Evolutionary conservation across 495 filamentous ascomycete genomes (phyloP).

Genomic region (Parathielavia hyrcaniae): DNA sequence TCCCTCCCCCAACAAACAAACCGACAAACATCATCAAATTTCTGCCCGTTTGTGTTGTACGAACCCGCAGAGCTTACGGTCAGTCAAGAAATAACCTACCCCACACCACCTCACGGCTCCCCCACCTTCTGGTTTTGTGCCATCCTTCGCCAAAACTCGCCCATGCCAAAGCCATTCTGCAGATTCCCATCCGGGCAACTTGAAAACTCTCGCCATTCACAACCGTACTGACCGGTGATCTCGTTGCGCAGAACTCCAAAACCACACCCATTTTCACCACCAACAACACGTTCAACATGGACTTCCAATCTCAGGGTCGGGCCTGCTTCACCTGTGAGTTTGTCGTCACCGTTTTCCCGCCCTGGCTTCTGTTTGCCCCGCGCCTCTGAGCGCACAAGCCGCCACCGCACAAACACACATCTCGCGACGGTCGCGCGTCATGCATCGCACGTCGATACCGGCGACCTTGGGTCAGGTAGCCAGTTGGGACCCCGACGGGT

Average conservation of each 20-base stretch:
- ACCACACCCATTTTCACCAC: conserved; percentile 7
- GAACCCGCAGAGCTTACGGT: background rate
- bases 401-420: conserved; percentile 9
- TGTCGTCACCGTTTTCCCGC: conserved; percentile 20
- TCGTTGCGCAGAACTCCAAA: conserved; percentile 19
- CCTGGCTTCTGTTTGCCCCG: conserved; percentile 25
- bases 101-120: conserved; percentile 20
- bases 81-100: conserved; percentile 20
- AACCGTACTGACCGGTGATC: conserved; percentile 19
- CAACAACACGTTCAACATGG: conserved; percentile 31
- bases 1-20: conserved; percentile 15
- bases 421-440: conserved; percentile 1
- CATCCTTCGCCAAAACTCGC: conserved; percentile 19
- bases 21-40: conserved; percentile 8
- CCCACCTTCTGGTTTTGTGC: conserved; percentile 27
- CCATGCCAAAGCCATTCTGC: conserved; percentile 22
- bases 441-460: conserved; percentile 1
- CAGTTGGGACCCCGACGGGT: background rate
- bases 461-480: conserved; percentile 2
- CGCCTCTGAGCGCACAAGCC: conserved; percentile 15
- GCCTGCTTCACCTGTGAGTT: conserved; percentile 49
- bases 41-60: conserved; percentile 15
- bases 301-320: conserved; percentile 34
- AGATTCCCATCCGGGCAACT: conserved; percentile 15
- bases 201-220: conserved; percentile 22